Evolutionary conservation across 352 stramenopile species (phyloP).

Genomic region (Pythium periplocum): DNA sequence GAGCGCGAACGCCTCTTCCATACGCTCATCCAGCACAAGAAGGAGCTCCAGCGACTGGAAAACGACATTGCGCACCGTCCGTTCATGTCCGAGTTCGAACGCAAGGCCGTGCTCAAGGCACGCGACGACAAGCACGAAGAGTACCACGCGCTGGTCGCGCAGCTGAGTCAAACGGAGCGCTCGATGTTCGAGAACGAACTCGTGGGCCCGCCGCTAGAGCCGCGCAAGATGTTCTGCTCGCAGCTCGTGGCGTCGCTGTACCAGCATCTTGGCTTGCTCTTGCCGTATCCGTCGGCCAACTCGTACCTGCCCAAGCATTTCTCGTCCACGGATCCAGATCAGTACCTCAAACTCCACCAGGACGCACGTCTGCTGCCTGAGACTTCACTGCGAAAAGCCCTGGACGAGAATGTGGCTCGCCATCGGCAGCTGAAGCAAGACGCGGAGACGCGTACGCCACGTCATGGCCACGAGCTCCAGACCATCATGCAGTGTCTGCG

Average conservation of each 20-base stretch:
- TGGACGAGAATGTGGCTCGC: conserved; percentile 27
- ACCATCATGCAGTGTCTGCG: conserved; percentile 65
- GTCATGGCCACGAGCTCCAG: conserved; percentile 25
- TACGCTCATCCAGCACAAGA: conserved; percentile 56
- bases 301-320: conserved; percentile 89
- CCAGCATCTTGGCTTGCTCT: conserved; percentile 67
- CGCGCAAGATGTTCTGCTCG: conserved; percentile 78
- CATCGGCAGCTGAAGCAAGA: conserved; percentile 31
- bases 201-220: conserved; percentile 27
- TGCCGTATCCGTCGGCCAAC: conserved; percentile 79
- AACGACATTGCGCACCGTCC: conserved; percentile 56
- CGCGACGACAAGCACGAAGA: conserved; percentile 35
- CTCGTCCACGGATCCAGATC: conserved; percentile 34
- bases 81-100: conserved; percentile 72
- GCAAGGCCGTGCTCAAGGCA: conserved; percentile 56
- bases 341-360: conserved; percentile 78
- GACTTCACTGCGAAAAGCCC: conserved; percentile 46
- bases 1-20: conserved; percentile 76
- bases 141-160: conserved; percentile 51
- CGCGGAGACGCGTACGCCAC: conserved; percentile 21
- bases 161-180: conserved; percentile 58
- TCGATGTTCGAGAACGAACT: conserved; percentile 83
- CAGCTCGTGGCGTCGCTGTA: conserved; percentile 76
- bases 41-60: conserved; percentile 53
- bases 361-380: conserved; percentile 64